Conservation (phyloP, 2,329 filamentous ascomycete species). For the Leptographium procerum region DNA sequence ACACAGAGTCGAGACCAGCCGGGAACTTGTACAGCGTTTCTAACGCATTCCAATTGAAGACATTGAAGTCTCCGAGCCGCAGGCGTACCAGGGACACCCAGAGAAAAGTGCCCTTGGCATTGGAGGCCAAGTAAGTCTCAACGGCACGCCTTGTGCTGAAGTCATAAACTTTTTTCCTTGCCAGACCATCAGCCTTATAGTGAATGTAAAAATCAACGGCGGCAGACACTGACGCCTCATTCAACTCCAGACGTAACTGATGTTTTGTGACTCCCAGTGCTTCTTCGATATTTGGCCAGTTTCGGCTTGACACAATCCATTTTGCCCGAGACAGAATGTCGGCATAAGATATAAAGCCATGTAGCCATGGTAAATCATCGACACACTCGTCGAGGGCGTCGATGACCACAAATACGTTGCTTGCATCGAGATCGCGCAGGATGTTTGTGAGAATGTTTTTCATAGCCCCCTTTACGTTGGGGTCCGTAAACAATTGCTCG, state of each 20-base stretch:
- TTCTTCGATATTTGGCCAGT: constrained; percentile 24
- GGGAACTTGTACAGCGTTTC: constrained; percentile 17
- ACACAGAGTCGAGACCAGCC: constrained; percentile 24
- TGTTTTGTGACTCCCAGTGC: constrained; percentile 12
- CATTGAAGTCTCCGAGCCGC: constrained; percentile 7
- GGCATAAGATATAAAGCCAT: constrained; percentile 22
- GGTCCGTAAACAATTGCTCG: constrained; percentile 22
- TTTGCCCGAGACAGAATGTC: constrained; percentile 18
- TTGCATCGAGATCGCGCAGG: constrained; percentile 21
- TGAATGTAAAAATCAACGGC: neutral
- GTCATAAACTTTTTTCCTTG: neutral
- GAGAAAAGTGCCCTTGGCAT: constrained; percentile 29
- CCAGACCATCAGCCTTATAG: neutral
- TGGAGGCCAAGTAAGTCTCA: constrained; percentile 15
- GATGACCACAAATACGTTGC: constrained; percentile 25
- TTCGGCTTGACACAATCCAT: constrained; percentile 33
- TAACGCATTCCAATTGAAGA: constrained; percentile 7
- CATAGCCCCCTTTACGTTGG: constrained; percentile 27
- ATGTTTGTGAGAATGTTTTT: constrained; percentile 27
- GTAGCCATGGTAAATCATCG: constrained; percentile 15
- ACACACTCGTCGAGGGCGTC: constrained; percentile 37
- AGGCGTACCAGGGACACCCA: constrained; percentile 30
- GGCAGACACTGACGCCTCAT: neutral
- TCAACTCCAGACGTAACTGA: neutral
- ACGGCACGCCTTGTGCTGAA: constrained; percentile 11